phyloP scores from a whole-genome alignment of 192 early-diverging fungal species.

The Radiomyces spectabilis region DNA sequence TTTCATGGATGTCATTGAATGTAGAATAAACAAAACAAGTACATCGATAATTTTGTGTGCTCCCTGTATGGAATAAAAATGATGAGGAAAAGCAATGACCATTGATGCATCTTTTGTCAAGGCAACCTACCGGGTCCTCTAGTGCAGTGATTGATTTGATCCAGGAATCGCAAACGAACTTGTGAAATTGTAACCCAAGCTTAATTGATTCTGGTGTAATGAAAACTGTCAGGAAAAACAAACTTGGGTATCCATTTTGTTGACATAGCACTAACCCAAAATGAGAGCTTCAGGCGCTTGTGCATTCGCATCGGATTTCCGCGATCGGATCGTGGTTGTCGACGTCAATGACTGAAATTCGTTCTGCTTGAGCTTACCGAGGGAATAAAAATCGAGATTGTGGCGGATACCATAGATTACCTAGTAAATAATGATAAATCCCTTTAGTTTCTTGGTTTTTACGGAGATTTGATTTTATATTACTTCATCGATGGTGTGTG shows the following conservation, averaged over 20 bases:
- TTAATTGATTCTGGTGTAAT: constrained; percentile 54
- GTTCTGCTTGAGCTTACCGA: constrained; percentile 38
- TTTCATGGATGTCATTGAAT: constrained; percentile 42
- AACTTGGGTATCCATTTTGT: not conserved
- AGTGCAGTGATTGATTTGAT: constrained; percentile 47
- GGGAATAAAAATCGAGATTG: constrained; percentile 56
- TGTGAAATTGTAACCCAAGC: constrained; percentile 55
- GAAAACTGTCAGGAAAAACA: not conserved
- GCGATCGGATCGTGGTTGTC: too few species aligned
- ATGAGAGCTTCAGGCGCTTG: constrained; percentile 41
- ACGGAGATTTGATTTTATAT: too few species aligned
- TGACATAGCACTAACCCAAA: constrained; percentile 37
- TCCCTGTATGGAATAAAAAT: constrained; percentile 15
- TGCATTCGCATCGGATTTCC: too few species aligned
- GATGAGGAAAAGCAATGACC: not conserved
- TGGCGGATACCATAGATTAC: constrained; percentile 41
- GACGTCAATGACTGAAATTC: not conserved
- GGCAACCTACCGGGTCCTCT: constrained; percentile 30
- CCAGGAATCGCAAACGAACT: constrained; percentile 66
- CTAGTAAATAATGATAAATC: too few species aligned
- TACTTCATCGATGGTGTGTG: constrained; percentile 37
- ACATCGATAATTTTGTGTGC: constrained; percentile 44
- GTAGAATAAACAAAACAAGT: constrained; percentile 39
- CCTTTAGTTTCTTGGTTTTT: too few species aligned
- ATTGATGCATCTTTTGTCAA: too few species aligned